phyloP scores from a whole-genome alignment of 2,329 filamentous ascomycete genomes.

The Nothophaeocryptopus gaeumannii region DNA sequence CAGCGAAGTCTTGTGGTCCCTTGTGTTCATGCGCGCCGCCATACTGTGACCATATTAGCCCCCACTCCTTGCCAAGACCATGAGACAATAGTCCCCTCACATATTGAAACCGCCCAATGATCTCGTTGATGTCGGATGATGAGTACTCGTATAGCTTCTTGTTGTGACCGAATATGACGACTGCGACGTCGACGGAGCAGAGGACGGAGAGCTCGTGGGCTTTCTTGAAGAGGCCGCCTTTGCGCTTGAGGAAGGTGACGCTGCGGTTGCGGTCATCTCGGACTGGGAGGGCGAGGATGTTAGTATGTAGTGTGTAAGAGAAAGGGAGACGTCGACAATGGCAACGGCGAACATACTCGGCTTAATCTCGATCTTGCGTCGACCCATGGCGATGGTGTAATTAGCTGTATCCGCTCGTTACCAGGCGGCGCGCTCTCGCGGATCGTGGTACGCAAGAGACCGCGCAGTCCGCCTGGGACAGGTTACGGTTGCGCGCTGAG shows the following conservation, averaged over 20 bases:
- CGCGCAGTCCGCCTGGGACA: no score
- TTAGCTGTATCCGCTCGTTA: conserved; percentile 8
- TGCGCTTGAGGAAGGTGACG: conserved; percentile 90
- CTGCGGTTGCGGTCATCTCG: conserved; percentile 26
- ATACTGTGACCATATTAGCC: conserved; percentile 58
- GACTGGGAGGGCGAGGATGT: conserved; percentile 17
- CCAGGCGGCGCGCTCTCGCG: conserved; percentile 5
- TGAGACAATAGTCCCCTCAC: conserved; percentile 52
- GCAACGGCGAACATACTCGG: conserved; percentile 37
- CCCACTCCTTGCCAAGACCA: conserved; percentile 9
- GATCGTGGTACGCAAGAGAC: no score
- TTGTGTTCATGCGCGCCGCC: conserved; percentile 94
- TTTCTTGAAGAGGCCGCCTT: conserved; percentile 98
- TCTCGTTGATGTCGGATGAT: conserved; percentile 86
- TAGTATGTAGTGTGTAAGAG: conserved; percentile 2
- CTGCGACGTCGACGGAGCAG: conserved; percentile 96
- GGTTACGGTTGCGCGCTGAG: no score
- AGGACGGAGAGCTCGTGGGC: conserved; percentile 96
- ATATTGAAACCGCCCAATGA: conserved; percentile 84
- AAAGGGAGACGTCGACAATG: not conserved
- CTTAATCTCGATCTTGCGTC: conserved; percentile 99
- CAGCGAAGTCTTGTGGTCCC: conserved; percentile 86
- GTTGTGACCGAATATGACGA: conserved; percentile 98
- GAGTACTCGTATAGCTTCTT: conserved; percentile 99
- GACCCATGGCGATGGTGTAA: conserved; percentile 65